Conservation (phyloP, 768 basidiomycete species). For the Pleurotus ostreatus region DNA sequence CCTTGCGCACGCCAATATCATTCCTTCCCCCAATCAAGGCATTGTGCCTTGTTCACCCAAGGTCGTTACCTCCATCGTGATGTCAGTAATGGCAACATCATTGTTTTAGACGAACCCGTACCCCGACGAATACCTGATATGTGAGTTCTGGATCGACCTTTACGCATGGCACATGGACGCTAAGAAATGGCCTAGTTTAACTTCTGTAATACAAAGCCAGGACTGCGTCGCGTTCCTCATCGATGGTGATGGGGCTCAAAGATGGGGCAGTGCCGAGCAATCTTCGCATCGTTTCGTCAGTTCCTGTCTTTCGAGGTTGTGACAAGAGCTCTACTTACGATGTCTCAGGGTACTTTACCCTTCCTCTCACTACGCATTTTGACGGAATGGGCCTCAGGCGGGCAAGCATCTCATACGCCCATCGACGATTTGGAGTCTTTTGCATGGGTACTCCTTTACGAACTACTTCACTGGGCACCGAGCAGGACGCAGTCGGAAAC, state of each 20-base stretch:
- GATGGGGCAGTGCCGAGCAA: background rate
- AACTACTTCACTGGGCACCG: background rate
- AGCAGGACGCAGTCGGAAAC: background rate
- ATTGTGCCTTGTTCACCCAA: conserved; percentile 4
- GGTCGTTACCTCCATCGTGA: conserved; percentile 5
- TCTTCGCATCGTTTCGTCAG: background rate
- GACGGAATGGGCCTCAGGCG: background rate
- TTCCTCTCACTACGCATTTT: conserved; percentile 6
- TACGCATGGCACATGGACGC: background rate
- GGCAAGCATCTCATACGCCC: conserved; percentile 1
- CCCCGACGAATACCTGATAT: background rate
- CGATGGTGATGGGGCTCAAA: conserved; percentile 8
- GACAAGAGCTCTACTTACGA: too few species aligned
- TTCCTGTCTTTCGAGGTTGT: background rate
- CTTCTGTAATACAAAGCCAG: background rate
- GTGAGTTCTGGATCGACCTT: background rate
- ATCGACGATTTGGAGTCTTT: conserved; percentile 11
- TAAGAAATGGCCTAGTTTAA: background rate
- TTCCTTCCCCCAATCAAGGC: background rate
- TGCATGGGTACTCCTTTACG: conserved; percentile 10
- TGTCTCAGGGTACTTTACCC: conserved; percentile 5
- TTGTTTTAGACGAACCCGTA: background rate
- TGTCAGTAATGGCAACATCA: conserved; percentile 10
- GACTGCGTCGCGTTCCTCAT: conserved; percentile 8
- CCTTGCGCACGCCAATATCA: background rate